Base-by-base conservation (phyloP, 495 filamentous ascomycete genomes). In the Penicillium herquei region DNA sequence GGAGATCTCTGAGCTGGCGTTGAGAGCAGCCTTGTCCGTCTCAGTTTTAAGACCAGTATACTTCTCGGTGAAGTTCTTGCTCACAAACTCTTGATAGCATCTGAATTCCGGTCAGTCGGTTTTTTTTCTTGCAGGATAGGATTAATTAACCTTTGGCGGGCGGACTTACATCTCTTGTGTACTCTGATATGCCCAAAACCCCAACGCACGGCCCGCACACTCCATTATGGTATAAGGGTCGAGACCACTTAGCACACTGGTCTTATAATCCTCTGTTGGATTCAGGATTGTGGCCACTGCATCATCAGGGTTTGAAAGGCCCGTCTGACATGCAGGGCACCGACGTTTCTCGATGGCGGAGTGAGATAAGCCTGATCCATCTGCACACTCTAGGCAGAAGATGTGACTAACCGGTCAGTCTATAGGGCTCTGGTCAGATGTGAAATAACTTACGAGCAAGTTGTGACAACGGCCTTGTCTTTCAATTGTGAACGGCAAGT, bases 221-320 rank as follows among this genome's bases (percentile, higher is more conserved):
- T 97, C 94, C 81, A 96, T 92, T 50, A 98, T 89, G 10, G 86
- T 82, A 39, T 81, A 87, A 2, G 94, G 94, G 51, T 83, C 89
- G 6, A 96, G 72, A 0, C 94, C 94, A 67, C 89, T 90, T 12
- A 98, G 75, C 9, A 94, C 86, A 56, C 90, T 91, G 0, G 91
- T 93, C 65, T 96, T 96, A 78, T 96, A 97, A 57, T 96, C 94
- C 66, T 97, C 93, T 0, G 88, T 85, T 0, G 92, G 93, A 53
- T 89, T 90, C 33, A 98, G 78, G 44, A 86, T 80, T 1, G 87
- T 85, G 16, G 85, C 79, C 3, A 91, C 84, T 16, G 83, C 88
- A 73, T 95, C 92, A 62, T 96, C 91, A 0, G 85, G 84, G 57
- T 87, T 88, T 21, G 70, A 65, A 7, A 98, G 78, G 4, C 75